phyloP scores from a whole-genome alignment of 176 grass and related monocot species.

The Oryza glumipatula region DNA sequence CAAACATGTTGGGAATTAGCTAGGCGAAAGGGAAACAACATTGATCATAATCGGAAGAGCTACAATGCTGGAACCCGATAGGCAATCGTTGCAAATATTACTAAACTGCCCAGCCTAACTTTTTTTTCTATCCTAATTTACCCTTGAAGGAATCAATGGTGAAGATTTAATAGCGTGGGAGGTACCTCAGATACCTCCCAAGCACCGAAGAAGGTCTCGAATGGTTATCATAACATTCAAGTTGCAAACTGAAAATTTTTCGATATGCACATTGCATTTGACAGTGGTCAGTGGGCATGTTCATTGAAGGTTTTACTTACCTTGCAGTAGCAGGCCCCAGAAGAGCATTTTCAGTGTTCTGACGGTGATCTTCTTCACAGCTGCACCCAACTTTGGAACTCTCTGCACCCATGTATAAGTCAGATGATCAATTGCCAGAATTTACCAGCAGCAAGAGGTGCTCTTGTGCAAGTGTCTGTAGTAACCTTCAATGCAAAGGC shows the following conservation, averaged over 20 bases:
- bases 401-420: slow-evolving; percentile 48
- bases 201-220: too few relatives aligned
- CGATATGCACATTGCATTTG: background rate
- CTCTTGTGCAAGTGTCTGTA: background rate
- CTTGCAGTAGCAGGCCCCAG: slow-evolving; percentile 74
- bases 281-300: background rate
- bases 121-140: too few relatives aligned
- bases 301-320: slow-evolving; percentile 27
- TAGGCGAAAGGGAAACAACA: too few relatives aligned
- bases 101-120: too few relatives aligned
- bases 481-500: slow-evolving; percentile 85
- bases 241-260: background rate
- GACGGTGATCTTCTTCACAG: slow-evolving; percentile 55
- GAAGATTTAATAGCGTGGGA: too few relatives aligned
- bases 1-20: too few relatives aligned
- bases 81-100: too few relatives aligned
- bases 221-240: background rate
- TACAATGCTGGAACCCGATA: too few relatives aligned
- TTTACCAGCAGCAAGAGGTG: background rate
- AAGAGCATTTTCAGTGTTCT: slow-evolving; percentile 76
- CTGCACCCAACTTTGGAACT: slow-evolving; percentile 38
- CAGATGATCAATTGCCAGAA: background rate
- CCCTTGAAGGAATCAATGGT: too few relatives aligned
- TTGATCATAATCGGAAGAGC: too few relatives aligned
- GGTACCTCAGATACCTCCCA: too few relatives aligned